These are phyloP conservation scores for Paspalum notatum DNA, from an alignment of 176 grass and related monocot genomes.

Conservation along the genomic window DNA sequence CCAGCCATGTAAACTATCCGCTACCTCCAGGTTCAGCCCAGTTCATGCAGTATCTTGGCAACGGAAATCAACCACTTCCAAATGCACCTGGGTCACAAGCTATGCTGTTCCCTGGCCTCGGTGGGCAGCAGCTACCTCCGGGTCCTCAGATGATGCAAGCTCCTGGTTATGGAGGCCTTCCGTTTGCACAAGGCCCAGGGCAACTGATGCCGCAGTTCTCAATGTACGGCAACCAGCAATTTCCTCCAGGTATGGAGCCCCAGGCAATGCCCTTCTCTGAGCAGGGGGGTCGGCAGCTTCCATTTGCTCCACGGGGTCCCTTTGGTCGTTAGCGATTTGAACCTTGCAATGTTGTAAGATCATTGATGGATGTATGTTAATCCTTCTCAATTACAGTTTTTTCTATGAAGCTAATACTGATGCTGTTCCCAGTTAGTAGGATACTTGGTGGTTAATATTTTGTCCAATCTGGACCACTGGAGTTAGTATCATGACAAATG, in stretches of 20 bases:
- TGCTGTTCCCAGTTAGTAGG: neutral
- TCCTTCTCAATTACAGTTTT: neutral
- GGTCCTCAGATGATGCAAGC: slow-evolving; percentile 41
- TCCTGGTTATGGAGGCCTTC: slow-evolving; percentile 33
- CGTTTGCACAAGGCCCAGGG: slow-evolving; percentile 36
- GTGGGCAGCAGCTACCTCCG: slow-evolving; percentile 53
- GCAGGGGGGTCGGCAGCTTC: slow-evolving; percentile 45
- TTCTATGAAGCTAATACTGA: neutral
- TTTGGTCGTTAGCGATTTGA: slow-evolving; percentile 25
- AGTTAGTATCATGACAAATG: neutral
- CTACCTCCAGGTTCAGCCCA: slow-evolving; percentile 44
- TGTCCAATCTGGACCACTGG: neutral
- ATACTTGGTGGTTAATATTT: neutral
- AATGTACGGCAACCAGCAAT: slow-evolving; percentile 46
- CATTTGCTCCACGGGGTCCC: slow-evolving; percentile 28
- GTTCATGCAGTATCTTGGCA: slow-evolving; percentile 49
- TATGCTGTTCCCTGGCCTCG: slow-evolving; percentile 44
- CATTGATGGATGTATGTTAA: neutral
- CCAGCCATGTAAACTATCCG: slow-evolving; percentile 41
- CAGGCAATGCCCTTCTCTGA: slow-evolving; percentile 49
- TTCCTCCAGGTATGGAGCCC: slow-evolving; percentile 43
- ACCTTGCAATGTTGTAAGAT: neutral
- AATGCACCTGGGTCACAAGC: slow-evolving; percentile 38
- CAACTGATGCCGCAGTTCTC: slow-evolving; percentile 41
- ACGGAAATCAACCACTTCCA: slow-evolving; percentile 14